These are phyloP conservation scores for Haplographium delicatum DNA, from an alignment of 495 filamentous ascomycete species.

Conservation along the genomic window DNA sequence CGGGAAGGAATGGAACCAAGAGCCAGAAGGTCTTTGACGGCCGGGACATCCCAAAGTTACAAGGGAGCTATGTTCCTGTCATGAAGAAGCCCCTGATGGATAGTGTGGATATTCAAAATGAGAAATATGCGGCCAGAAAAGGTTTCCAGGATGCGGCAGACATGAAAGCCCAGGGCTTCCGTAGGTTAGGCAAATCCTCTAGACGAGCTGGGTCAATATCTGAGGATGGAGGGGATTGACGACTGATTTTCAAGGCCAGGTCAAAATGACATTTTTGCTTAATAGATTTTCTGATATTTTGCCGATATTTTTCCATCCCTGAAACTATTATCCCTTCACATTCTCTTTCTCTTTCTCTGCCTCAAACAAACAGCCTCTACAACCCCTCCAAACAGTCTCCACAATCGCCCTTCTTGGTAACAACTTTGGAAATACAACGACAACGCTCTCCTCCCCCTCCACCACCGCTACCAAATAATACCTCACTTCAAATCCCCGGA, in stretches of 20 bases:
- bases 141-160: constrained; percentile 47
- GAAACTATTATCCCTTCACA: neutral
- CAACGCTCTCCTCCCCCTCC: constrained; percentile 79
- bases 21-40: constrained; percentile 68
- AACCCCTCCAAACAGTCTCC: constrained; percentile 83
- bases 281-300: too few relatives aligned
- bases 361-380: constrained; percentile 71
- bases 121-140: constrained; percentile 67
- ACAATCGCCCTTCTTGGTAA: constrained; percentile 64
- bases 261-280: neutral
- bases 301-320: neutral
- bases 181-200: constrained; percentile 14
- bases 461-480: constrained; percentile 90
- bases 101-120: constrained; percentile 66
- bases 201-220: constrained; percentile 22
- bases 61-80: constrained; percentile 68
- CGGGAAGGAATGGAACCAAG: constrained; percentile 22
- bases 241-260: constrained; percentile 2
- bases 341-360: constrained; percentile 34
- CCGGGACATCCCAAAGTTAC: constrained; percentile 49
- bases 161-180: constrained; percentile 31
- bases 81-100: constrained; percentile 60
- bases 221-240: constrained; percentile 21
- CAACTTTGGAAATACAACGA: constrained; percentile 88
- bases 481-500: constrained; percentile 84